Percentiles rank a stretch among this genome's conserved stretches.
Evolutionary conservation across 2,329 filamentous ascomycete genomes (phyloP).

Genomic region (Neofusicoccum sp.): DNA sequence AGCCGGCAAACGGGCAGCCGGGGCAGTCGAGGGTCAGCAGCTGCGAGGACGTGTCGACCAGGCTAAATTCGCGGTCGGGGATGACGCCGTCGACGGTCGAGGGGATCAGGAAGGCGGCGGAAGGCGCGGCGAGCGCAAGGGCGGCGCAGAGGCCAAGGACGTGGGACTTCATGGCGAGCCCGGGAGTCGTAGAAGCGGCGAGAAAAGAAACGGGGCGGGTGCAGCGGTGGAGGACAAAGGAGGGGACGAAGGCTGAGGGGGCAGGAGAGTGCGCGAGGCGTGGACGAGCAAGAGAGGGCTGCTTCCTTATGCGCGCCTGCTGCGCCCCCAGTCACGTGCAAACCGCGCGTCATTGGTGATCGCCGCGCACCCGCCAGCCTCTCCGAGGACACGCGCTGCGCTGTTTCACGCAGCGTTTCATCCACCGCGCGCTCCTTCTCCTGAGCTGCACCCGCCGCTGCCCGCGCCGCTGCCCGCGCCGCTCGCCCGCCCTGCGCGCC

Average conservation of each 20-base stretch:
- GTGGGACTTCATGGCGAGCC: slow-evolving; percentile 30
- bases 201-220: slow-evolving; percentile 18
- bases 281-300: slow-evolving; percentile 1
- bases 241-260: neutral
- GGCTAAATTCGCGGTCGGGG: slow-evolving; percentile 20
- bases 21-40: slow-evolving; percentile 34
- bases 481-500: neutral
- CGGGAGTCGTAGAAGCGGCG: neutral
- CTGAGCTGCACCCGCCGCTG: neutral
- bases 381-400: neutral
- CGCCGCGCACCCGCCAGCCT: neutral
- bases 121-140: slow-evolving; percentile 33
- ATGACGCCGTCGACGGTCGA: slow-evolving; percentile 27
- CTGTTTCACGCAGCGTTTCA: slow-evolving; percentile 11
- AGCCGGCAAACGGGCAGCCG: slow-evolving; percentile 27
- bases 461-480: neutral
- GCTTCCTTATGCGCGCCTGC: slow-evolving; percentile 12
- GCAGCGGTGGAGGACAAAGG: slow-evolving; percentile 21
- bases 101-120: slow-evolving; percentile 18
- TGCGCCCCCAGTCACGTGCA: slow-evolving; percentile 8
- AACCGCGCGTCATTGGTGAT: slow-evolving; percentile 11
- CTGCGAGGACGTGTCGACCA: slow-evolving; percentile 33
- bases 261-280: slow-evolving; percentile 1
- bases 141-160: slow-evolving; percentile 33
- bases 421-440: neutral